Percentiles rank a stretch among this genome's conserved stretches.
phyloP scores from a whole-genome alignment of 2,329 filamentous ascomycete species.

The Lecanicillium sp. region DNA sequence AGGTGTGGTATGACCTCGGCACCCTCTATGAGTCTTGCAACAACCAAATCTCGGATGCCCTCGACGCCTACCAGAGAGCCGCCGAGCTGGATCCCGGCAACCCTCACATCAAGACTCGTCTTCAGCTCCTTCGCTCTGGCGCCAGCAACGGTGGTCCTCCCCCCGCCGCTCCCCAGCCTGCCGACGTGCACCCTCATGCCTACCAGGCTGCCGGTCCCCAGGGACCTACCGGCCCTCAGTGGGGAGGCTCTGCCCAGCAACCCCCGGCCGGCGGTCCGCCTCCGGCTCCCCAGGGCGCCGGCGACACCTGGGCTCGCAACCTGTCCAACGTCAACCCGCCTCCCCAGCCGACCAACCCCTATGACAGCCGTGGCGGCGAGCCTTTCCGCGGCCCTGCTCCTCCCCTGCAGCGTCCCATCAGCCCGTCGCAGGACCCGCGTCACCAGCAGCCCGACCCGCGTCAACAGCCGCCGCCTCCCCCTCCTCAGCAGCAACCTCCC shows the following conservation, averaged over 20 bases:
- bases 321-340: constrained; percentile 74
- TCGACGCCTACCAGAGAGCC: constrained; percentile 91
- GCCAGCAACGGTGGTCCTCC: constrained; percentile 67
- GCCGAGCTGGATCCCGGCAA: constrained; percentile 91
- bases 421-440: constrained; percentile 60
- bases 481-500: constrained; percentile 3
- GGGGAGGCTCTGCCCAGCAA: constrained; percentile 70
- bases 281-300: constrained; percentile 54
- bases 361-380: constrained; percentile 64
- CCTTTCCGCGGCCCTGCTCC: constrained; percentile 61
- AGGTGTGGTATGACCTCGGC: constrained; percentile 98
- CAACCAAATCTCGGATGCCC: constrained; percentile 93
- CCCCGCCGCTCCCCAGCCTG: constrained; percentile 76
- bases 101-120: constrained; percentile 89
- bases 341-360: constrained; percentile 73
- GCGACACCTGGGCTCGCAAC: constrained; percentile 54
- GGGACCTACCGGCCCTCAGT: constrained; percentile 80
- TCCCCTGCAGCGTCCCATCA: constrained; percentile 64
- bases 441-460: constrained; percentile 1
- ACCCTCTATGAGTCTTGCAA: constrained; percentile 98
- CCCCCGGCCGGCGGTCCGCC: constrained; percentile 47
- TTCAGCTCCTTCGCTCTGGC: constrained; percentile 81
- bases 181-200: constrained; percentile 91
- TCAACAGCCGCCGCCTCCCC: constrained; percentile 9
- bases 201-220: constrained; percentile 81